These are phyloP conservation scores for Polygonum aviculare DNA, from an alignment of 148 eudicot genomes.

Conservation along the genomic window DNA sequence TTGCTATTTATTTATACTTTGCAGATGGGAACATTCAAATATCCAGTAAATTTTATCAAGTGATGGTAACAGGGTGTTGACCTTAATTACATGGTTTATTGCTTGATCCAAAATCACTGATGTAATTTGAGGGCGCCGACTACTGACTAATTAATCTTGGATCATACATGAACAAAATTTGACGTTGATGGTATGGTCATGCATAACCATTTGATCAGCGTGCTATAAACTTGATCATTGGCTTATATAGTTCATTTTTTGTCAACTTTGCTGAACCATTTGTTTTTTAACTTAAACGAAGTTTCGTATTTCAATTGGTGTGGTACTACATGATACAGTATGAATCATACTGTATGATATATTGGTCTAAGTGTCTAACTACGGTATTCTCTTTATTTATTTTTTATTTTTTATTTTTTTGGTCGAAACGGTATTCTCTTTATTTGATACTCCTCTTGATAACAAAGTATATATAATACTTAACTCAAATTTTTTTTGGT, in stretches of 20 bases:
- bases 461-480: too few species aligned
- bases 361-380: neutral
- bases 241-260: neutral
- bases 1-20: neutral
- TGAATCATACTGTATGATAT: too few species aligned
- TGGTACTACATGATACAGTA: neutral
- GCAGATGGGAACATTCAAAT: neutral
- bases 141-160: neutral
- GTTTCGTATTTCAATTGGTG: neutral
- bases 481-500: too few species aligned
- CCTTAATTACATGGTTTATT: neutral
- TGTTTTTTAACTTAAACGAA: neutral
- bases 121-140: neutral
- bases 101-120: neutral
- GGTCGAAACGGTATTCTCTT: too few species aligned
- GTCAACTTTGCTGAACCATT: neutral
- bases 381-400: too few species aligned
- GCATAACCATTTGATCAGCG: neutral
- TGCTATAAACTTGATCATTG: neutral
- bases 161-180: neutral
- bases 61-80: neutral
- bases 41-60: neutral
- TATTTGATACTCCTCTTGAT: too few species aligned
- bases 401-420: too few species aligned
- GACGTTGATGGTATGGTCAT: neutral